Evolutionary conservation across 75 land plant genomes (phyloP), one percentile per base, ranked within the genome.

Genomic region (Adiantum capillusveneris): DNA sequence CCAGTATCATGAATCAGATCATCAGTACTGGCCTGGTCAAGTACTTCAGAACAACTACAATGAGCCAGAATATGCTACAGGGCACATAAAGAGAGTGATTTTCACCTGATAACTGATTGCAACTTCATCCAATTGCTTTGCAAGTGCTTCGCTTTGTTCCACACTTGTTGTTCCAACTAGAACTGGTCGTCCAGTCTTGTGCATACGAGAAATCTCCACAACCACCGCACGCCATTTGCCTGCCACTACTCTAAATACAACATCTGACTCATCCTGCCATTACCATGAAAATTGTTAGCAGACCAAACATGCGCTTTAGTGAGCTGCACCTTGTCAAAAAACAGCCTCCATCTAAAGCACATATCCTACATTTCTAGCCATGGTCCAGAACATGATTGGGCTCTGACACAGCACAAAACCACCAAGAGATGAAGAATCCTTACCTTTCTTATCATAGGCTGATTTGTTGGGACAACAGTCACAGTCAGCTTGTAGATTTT

Each of bases 111-210:
- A 97, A 48, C 86, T 84, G 48, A 95, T 90, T 57, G 68, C 72
- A 29, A 85, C 82, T 77, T 95, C 99, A 59, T 59, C 41, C 60
- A 95, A 67, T 56, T 90, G 85, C 46, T 66, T 75, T 25, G 99
- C 84, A 36, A 95, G 65, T 18, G 84, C 57, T 58, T 95, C 99
- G 70, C 99, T 95, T 56, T 90, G 99, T 74, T 95, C 99, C 60
- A 95, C 99, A 75, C 96, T 95, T 16, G 99, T 90, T 41, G 99
- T 95, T 22, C 99, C 99, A 39, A 95, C 99, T 52, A 95, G 85
- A 27, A 95, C 92, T 31, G 99, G 99, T 0, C 88, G 81, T n/a
- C 99, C 99, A 57, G 88, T 80, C 64, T 87, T 90, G 46, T 84
- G 67, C 99, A 95, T 90, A 51, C 97, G 74, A 28, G 88, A 75